Conservation (phyloP, 2,329 filamentous ascomycete genomes). For the Trichocomaceae sp. region DNA sequence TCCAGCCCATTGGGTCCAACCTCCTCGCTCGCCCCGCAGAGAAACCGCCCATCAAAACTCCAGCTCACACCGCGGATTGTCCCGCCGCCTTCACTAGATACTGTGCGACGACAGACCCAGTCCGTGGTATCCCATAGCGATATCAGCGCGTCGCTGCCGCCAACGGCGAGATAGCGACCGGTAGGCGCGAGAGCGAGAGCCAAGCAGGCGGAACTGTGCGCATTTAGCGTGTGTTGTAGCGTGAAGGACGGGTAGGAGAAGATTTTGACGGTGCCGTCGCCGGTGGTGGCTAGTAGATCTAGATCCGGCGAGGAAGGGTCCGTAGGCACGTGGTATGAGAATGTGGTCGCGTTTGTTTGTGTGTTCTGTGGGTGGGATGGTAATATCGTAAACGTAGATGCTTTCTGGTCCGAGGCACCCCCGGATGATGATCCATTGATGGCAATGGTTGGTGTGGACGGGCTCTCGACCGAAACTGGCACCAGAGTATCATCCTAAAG, state of each 20-base stretch:
- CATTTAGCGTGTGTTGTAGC: conserved; percentile 40
- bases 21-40: conserved; percentile 45
- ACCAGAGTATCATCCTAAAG: conserved; percentile 42
- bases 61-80: conserved; percentile 44
- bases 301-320: conserved; percentile 31
- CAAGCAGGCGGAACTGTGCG: conserved; percentile 44
- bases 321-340: conserved; percentile 38
- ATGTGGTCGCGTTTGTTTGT: conserved; percentile 45
- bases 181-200: conserved; percentile 42
- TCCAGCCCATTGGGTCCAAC: conserved; percentile 39
- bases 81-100: conserved; percentile 40
- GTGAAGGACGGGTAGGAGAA: conserved; percentile 42
- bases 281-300: conserved; percentile 43
- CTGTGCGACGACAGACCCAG: conserved; percentile 45
- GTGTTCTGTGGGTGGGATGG: conserved; percentile 39
- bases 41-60: conserved; percentile 46
- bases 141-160: conserved; percentile 44
- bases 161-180: conserved; percentile 44
- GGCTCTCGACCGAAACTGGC: conserved; percentile 38
- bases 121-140: conserved; percentile 48
- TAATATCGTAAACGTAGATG: conserved; percentile 32
- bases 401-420: conserved; percentile 8
- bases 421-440: conserved; percentile 16
- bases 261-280: conserved; percentile 45
- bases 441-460: conserved; percentile 30